A percentile compares a stretch with the other conserved stretches of the same genome.
These are phyloP conservation scores for Petunia axillaris DNA, from an alignment of 257 asterid species.

Conservation along the genomic window DNA sequence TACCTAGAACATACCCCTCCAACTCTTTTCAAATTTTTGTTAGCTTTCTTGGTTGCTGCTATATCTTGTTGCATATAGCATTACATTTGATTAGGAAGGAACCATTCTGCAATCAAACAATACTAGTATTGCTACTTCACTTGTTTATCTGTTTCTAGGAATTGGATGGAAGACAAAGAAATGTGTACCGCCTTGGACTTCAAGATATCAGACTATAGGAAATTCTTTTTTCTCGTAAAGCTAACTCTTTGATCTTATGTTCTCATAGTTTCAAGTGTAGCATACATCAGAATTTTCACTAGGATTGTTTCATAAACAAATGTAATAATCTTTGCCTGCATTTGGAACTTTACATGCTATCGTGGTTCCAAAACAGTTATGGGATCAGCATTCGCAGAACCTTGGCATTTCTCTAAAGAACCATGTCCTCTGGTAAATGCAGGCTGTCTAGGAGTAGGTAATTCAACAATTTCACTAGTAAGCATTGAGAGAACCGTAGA, in stretches of 20 bases:
- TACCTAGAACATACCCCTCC: too few relatives aligned
- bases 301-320: not conserved
- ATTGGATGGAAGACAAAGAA: not conserved
- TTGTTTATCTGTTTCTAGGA: not conserved
- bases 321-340: not conserved
- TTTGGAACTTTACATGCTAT: constrained; percentile 17
- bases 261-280: not conserved
- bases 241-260: not conserved
- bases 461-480: constrained; percentile 46
- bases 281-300: too few relatives aligned
- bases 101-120: not conserved
- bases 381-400: constrained; percentile 45
- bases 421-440: constrained; percentile 35
- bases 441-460: constrained; percentile 47
- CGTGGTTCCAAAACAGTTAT: constrained; percentile 49
- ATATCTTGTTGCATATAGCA: not conserved
- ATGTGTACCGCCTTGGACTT: not conserved
- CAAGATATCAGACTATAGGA: not conserved
- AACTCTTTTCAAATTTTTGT: not conserved
- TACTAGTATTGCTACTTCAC: not conserved
- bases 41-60: not conserved
- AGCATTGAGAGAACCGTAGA: constrained; percentile 56
- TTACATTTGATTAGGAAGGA: not conserved
- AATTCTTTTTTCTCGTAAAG: not conserved
- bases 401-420: constrained; percentile 37